A percentile compares a stretch with the other conserved stretches of the same genome.
Evolutionary conservation across 306 rosid genomes (phyloP).

Genomic region (Carpinus fangiana): DNA sequence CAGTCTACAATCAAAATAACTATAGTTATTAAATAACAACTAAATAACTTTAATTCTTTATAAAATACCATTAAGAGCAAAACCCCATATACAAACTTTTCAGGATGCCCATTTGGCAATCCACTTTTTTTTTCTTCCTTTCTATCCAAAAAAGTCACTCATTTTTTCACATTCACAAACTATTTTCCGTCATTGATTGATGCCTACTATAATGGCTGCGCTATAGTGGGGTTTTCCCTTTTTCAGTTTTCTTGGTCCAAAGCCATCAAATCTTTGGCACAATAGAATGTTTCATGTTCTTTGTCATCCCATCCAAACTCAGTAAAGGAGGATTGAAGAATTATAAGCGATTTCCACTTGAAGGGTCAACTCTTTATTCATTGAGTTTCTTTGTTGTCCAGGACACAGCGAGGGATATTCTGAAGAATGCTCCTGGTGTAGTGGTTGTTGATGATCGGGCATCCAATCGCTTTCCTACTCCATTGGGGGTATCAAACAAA

Average conservation of each 20-base stretch:
- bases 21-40: too few relatives aligned
- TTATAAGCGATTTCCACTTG: not conserved
- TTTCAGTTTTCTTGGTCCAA: not conserved
- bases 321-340: not conserved
- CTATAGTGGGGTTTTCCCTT: not conserved
- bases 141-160: too few relatives aligned
- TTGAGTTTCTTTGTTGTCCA: constrained; percentile 26
- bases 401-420: constrained; percentile 78
- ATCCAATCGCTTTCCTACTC: constrained; percentile 87
- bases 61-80: too few relatives aligned
- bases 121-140: too few relatives aligned
- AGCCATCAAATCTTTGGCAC: not conserved
- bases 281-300: not conserved
- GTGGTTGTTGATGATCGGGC: constrained; percentile 84
- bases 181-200: too few relatives aligned
- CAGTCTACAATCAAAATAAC: too few relatives aligned
- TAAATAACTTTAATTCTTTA: too few relatives aligned
- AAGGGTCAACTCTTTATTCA: not conserved
- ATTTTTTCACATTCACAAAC: too few relatives aligned
- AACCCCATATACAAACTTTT: too few relatives aligned
- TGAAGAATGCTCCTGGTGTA: constrained; percentile 81
- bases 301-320: not conserved
- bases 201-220: not conserved
- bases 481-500: constrained; percentile 88
- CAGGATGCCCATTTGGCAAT: too few relatives aligned